A percentile compares a stretch with the other conserved stretches of the same genome.
Conservation (phyloP, 2,329 filamentous ascomycete genomes). For the Fusarium sp. region DNA sequence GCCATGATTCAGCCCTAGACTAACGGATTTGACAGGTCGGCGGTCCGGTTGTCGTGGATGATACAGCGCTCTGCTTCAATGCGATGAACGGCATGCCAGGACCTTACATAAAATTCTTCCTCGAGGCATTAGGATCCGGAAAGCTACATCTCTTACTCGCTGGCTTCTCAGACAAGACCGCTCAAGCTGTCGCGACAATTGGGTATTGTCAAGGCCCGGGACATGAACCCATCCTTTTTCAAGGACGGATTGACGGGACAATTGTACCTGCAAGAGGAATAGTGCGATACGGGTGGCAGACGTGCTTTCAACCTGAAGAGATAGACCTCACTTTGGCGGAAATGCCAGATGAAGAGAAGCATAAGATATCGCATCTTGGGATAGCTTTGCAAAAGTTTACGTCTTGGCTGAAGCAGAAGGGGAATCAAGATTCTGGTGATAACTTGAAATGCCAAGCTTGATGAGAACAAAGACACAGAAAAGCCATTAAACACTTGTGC, state of each 20-base stretch:
- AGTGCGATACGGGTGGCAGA: not conserved
- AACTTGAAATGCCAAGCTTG: too few species aligned
- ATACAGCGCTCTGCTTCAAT: slow-evolving; percentile 3
- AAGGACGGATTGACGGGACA: not conserved
- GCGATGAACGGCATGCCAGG: not conserved
- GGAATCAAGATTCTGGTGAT: accelerated
- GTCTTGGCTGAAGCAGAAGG: not conserved
- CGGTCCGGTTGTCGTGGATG: not conserved
- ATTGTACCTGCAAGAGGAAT: not conserved
- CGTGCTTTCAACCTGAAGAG: not conserved
- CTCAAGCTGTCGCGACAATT: not conserved
- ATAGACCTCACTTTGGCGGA: not conserved
- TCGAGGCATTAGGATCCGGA: not conserved
- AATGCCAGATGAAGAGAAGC: not conserved
- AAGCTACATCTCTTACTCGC: not conserved
- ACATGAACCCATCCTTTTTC: not conserved
- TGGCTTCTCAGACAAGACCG: not conserved
- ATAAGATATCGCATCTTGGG: not conserved
- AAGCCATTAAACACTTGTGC: too few species aligned
- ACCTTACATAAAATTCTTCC: not conserved
- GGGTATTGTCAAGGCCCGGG: not conserved
- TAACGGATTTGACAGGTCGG: not conserved
- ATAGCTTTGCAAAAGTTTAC: not conserved
- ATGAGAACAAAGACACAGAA: too few species aligned
- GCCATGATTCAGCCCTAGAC: too few species aligned